Base-by-base conservation (phyloP, 345 rosid genomes). In the Gossypium australe region DNA sequence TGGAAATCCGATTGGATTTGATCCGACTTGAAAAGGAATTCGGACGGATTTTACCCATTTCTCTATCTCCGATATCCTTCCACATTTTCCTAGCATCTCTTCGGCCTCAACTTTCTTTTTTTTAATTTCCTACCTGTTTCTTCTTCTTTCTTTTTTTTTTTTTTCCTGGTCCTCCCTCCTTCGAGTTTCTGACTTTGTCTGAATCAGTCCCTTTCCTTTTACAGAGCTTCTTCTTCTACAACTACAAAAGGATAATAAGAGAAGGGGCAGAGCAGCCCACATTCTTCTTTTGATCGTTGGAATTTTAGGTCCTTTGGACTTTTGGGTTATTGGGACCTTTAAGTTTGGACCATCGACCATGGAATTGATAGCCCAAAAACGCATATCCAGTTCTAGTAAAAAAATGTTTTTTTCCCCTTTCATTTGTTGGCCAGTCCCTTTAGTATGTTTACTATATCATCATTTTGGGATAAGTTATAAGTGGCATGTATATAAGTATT, bases 61-160 rank as follows among this genome's bases (percentile, higher is more conserved):
- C 98, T 92, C 97, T 88, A 83, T 82, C 79, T 81, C 85, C 76
- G 78, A 94, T 87, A 82, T 84, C 87, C 89, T 86, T 81, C 97
- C 98, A 91, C 98, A 94, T 92, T 87, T 84, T 86, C 87, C 85
- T 77, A 79, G 90, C 94, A 92, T 88, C 89, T 87, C 72, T 69
- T 69, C 72, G 3, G 45, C 45, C 59, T 69, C 60, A 69, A 49
- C 72, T 68, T 18, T 11, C 2, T 47, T 45, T 56, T 20, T 20
- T 16, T 55, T 16, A 1, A 55, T 53, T 14, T 17, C 48, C 58
- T 58, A 2, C n/a, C 58, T 49, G 60, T 34, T 7, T 68, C 44
- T 73, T 29, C 51, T 18, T 41, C 20, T 8, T 24, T 8, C 2
- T 22, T 47, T 8, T 8, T 53, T 0, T 53, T 9, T 29, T 3